These are phyloP conservation scores for Entophlyctis luteolus DNA, from an alignment of 192 early-diverging fungal species.

Conservation along the genomic window DNA sequence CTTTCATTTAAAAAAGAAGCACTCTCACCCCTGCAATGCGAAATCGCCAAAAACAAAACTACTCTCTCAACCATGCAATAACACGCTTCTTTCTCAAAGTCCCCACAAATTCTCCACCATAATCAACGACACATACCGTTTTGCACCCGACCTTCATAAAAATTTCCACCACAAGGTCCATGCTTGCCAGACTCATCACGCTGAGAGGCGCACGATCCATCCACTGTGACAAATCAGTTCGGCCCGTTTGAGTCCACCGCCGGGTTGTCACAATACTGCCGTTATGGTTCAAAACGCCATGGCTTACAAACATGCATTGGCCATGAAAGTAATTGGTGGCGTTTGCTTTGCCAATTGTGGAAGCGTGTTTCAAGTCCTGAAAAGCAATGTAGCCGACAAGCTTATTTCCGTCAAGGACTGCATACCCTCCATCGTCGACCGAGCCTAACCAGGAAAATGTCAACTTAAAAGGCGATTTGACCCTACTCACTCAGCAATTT, in stretches of 20 bases:
- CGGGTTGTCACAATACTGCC: no score
- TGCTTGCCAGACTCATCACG: constrained; percentile 68
- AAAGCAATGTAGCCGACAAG: constrained; percentile 62
- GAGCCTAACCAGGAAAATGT: no score
- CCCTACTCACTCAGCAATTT: constrained; percentile 42
- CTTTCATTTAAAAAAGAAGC: no score
- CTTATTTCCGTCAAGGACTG: constrained; percentile 58
- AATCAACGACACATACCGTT: constrained; percentile 65
- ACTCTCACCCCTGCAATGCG: no score
- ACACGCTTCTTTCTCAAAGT: constrained; percentile 83
- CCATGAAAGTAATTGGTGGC: no score
- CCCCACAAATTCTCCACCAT: constrained; percentile 58
- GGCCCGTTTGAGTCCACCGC: no score
- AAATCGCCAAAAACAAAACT: no score
- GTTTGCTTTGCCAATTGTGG: no score
- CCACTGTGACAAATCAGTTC: constrained; percentile 38
- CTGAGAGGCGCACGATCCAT: constrained; percentile 70
- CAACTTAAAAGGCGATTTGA: no score
- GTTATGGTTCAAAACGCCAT: no score
- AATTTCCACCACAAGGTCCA: constrained; percentile 79
- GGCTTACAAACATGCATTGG: no score
- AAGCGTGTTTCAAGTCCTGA: constrained; percentile 64
- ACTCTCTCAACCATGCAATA: constrained; percentile 65
- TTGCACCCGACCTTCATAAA: constrained; percentile 80
- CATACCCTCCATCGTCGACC: constrained; percentile 74